Percentiles rank a stretch among this genome's conserved stretches.
Conservation (phyloP, 2,329 filamentous ascomycete genomes). For the Gliomastix tumulicola region DNA sequence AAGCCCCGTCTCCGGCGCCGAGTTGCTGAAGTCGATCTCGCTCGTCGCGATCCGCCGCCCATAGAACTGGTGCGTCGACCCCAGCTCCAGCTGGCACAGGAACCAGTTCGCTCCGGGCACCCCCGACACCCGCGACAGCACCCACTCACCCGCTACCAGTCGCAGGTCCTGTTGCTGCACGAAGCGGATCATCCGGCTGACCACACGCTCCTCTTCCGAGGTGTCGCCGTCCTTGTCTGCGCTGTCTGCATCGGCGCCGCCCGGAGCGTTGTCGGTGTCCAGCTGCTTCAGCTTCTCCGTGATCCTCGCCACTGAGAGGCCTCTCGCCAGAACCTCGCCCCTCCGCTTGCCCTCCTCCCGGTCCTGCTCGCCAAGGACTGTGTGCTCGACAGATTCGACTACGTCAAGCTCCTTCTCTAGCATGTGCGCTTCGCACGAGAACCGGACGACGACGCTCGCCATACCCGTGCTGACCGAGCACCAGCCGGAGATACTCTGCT, state of each 20-base stretch:
- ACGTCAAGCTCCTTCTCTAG: too few relatives aligned
- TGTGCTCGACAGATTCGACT: too few relatives aligned
- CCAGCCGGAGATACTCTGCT: conserved; percentile 6
- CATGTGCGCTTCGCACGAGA: too few relatives aligned
- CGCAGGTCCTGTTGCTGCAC: conserved; percentile 5
- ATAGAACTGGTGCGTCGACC: conserved; percentile 6
- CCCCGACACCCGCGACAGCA: conserved; percentile 5
- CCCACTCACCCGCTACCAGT: conserved; percentile 6
- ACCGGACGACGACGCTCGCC: too few relatives aligned
- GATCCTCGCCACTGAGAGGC: too few relatives aligned
- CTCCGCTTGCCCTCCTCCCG: too few relatives aligned
- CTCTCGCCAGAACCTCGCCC: too few relatives aligned
- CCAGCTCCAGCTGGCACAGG: conserved; percentile 6
- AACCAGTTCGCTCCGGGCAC: conserved; percentile 6
- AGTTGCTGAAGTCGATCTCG: conserved; percentile 5
- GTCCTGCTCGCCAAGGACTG: too few relatives aligned
- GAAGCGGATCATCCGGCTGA: conserved; percentile 5
- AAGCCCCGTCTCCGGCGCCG: conserved; percentile 1
- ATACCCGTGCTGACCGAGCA: too few relatives aligned
- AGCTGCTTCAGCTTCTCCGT: too few relatives aligned
- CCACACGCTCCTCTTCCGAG: conserved; percentile 1
- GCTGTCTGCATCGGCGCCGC: not conserved
- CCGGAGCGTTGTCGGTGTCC: too few relatives aligned
- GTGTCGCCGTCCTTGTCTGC: conserved; percentile 1
- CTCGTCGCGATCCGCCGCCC: conserved; percentile 5